Evolutionary conservation across 176 grass and related monocot genomes (phyloP), one percentile per base, ranked within the genome.

Genomic region (Melocanna baccifera): DNA sequence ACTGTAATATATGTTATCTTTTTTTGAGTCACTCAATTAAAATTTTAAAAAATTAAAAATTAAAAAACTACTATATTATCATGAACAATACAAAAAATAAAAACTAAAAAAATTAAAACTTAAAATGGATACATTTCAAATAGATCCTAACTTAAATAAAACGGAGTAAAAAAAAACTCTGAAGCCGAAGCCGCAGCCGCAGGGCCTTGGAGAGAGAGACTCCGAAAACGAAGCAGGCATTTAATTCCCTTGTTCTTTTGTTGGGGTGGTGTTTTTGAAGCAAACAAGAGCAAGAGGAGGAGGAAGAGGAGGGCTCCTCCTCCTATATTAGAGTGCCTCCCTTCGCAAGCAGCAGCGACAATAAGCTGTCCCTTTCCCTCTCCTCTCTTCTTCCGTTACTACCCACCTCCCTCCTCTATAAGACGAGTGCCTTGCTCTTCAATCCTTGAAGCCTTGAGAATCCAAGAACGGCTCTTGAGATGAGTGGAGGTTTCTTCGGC

Each of bases 261-360:
- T 72, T 84, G 5, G 28, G 18, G 43, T n/a, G 43, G 32, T 34
- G 45, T 6, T 28, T 28, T 12, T 3, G n/a, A 86, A 40, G 41
- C 19, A 25, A 75, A 64, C 20, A 64, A 67, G 80, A 59, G 55
- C 36, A 32, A 57, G 66, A 28, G 19, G 11, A 23, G 41, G 9
- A 23, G 41, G 9, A 32, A 57, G 66, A 28, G 19, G 11, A 23
- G 41, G 9, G n/a, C 30, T 29, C 36, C 81, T 25, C 19, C 2
- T 16, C 64, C 72, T 86, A 90, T 90, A 90, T 86, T 73, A 86
- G 75, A 61, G 72, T 19, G 23, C 46, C 78, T 66, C 30, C 74
- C 73, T 65, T 42, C 1, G 72, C 77, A 23, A 63, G 57, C 46
- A 46, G 12, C 83, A 34, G 32, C 34, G 4, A 30, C 53, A 61